phyloP scores from a whole-genome alignment of 108 stramenopile species.

The Cyclostephanos invisitatus region DNA sequence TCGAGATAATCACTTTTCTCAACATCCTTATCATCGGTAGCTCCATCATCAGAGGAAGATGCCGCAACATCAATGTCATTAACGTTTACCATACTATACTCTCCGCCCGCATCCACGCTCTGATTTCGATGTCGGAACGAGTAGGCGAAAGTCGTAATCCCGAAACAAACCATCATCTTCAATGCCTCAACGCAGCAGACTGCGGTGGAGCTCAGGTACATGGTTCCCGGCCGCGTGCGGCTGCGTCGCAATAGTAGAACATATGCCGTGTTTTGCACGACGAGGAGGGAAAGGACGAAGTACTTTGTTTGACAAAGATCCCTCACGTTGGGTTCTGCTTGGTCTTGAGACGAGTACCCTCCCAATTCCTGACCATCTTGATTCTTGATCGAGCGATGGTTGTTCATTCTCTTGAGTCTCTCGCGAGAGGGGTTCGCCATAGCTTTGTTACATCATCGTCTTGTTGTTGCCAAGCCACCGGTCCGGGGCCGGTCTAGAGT shows the following conservation, averaged over 20 bases:
- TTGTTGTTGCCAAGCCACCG: too few relatives aligned
- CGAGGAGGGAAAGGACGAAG: conserved; percentile 6
- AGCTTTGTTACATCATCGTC: too few relatives aligned
- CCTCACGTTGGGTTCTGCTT: background rate
- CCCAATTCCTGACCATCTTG: too few relatives aligned
- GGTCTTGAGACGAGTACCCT: background rate
- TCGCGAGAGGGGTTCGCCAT: too few relatives aligned
- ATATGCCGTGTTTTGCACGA: conserved; percentile 26
- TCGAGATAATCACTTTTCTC: background rate
- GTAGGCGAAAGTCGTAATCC: conserved; percentile 26
- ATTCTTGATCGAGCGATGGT: background rate
- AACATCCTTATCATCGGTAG: conserved; percentile 8
- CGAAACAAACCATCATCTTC: conserved; percentile 77
- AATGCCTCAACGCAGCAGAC: conserved; percentile 83
- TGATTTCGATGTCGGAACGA: conserved; percentile 10
- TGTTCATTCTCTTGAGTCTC: background rate
- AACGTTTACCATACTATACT: conserved; percentile 25
- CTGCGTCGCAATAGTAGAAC: conserved; percentile 82
- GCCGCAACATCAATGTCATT: conserved; percentile 3
- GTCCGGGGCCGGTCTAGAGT: too few relatives aligned
- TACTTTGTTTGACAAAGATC: background rate
- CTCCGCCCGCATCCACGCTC: conserved; percentile 9
- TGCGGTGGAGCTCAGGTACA: conserved; percentile 85
- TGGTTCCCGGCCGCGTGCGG: conserved; percentile 63
- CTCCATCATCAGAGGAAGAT: background rate